Conservation (phyloP, 495 filamentous ascomycete genomes). For the Parmelia sp. region DNA sequence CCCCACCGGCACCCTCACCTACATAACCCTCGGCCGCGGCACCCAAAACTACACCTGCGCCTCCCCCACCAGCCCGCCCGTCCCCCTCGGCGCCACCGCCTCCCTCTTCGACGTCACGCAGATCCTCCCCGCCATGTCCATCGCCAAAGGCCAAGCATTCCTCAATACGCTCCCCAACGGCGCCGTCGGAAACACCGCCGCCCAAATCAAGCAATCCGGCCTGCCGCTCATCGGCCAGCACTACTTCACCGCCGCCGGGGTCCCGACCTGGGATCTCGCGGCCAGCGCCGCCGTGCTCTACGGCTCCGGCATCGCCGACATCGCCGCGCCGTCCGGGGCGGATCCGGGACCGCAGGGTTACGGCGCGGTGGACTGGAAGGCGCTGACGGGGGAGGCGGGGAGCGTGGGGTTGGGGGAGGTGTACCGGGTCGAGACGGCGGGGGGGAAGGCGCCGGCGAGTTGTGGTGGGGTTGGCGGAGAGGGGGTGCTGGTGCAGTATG, state of each 20-base stretch:
- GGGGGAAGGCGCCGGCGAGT: constrained; percentile 19
- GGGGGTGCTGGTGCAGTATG: background rate
- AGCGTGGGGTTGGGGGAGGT: constrained; percentile 65
- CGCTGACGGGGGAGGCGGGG: constrained; percentile 68
- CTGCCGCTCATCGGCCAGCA: background rate
- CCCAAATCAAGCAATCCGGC: background rate
- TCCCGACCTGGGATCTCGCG: background rate
- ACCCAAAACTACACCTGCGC: constrained; percentile 72
- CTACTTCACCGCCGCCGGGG: background rate
- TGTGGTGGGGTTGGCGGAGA: background rate
- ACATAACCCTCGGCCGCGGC: constrained; percentile 61
- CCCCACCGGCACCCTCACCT: constrained; percentile 48
- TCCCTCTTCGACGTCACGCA: constrained; percentile 54
- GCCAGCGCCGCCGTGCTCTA: background rate
- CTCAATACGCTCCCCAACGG: background rate
- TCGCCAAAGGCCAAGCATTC: background rate
- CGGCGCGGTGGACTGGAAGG: constrained; percentile 61
- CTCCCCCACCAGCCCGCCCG: constrained; percentile 5
- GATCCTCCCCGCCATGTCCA: constrained; percentile 36
- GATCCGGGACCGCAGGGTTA: constrained; percentile 58
- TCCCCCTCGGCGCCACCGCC: constrained; percentile 45
- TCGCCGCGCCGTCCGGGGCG: constrained; percentile 36
- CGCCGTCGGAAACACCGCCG: background rate
- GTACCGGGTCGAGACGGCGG: constrained; percentile 38
- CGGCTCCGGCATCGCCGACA: constrained; percentile 6